phyloP scores from a whole-genome alignment of 2,329 filamentous ascomycete species.

The Podosphaera fusca region DNA sequence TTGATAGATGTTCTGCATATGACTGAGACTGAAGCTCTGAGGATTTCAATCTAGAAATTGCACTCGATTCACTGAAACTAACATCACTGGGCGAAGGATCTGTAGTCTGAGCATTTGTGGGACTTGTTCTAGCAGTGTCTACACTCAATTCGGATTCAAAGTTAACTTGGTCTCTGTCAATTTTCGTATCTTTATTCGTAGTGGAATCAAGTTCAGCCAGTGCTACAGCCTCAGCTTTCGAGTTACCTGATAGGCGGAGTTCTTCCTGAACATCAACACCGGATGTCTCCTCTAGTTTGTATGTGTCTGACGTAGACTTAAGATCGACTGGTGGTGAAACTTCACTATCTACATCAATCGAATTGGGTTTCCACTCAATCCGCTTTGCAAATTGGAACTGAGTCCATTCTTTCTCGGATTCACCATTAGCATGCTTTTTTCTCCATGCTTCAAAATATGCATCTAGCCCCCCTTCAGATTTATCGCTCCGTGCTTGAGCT shows the following conservation, averaged over 20 bases:
- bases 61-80: slow-evolving; percentile 26
- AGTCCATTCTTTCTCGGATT: slow-evolving; percentile 61
- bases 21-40: slow-evolving; percentile 29
- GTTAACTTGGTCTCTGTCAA: slow-evolving; percentile 22
- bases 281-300: slow-evolving; percentile 3
- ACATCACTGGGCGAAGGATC: slow-evolving; percentile 9
- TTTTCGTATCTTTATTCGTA: slow-evolving; percentile 49
- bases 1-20: slow-evolving; percentile 58
- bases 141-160: slow-evolving; percentile 15
- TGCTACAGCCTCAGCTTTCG: slow-evolving; percentile 27
- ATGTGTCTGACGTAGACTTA: slow-evolving; percentile 8
- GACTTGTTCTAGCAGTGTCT: slow-evolving; percentile 8
- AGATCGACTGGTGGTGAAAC: neutral
- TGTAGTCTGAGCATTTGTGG: slow-evolving; percentile 2
- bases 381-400: slow-evolving; percentile 75
- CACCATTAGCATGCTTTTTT: slow-evolving; percentile 43
- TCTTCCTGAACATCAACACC: slow-evolving; percentile 4
- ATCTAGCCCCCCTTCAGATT: slow-evolving; percentile 46
- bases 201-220: slow-evolving; percentile 70
- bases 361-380: slow-evolving; percentile 64
- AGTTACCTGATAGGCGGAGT: slow-evolving; percentile 8
- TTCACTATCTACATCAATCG: slow-evolving; percentile 10
- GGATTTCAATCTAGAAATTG: slow-evolving; percentile 31
- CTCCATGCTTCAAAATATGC: slow-evolving; percentile 85
- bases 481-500: slow-evolving; percentile 32